Conservation (phyloP, 2,329 filamentous ascomycete genomes). For the Cyanodermella asteris region DNA sequence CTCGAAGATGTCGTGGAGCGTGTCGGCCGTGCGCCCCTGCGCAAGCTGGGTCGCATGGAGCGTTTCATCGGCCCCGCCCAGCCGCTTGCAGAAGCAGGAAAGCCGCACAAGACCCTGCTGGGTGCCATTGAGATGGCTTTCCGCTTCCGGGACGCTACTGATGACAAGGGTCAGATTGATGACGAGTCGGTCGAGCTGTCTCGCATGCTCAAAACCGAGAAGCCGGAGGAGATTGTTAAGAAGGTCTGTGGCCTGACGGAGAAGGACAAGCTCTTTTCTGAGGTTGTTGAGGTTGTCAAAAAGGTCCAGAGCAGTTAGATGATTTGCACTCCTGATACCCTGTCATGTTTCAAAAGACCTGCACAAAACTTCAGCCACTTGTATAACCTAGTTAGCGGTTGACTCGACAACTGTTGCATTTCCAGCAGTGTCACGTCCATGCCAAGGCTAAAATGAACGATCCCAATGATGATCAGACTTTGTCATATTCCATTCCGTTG, state of each 20-base stretch:
- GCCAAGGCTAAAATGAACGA: no score
- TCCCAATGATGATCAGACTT: no score
- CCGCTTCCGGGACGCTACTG: conserved; percentile 87
- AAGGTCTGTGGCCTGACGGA: conserved; percentile 65
- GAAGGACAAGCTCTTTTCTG: conserved; percentile 53
- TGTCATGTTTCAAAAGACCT: no score
- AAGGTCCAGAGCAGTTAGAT: conserved; percentile 46
- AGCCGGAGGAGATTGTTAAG: conserved; percentile 51
- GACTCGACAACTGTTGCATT: no score
- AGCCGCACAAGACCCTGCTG: conserved; percentile 51
- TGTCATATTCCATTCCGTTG: no score
- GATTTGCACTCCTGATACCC: no score
- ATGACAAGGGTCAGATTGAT: no score
- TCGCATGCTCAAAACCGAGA: conserved; percentile 57
- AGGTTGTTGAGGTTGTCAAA: conserved; percentile 56
- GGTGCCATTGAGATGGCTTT: conserved; percentile 78
- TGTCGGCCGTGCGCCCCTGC: conserved; percentile 80
- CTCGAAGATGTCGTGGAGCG: conserved; percentile 85
- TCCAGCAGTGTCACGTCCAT: no score
- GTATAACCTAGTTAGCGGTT: no score
- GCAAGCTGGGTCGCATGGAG: conserved; percentile 87
- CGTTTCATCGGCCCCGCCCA: conserved; percentile 84
- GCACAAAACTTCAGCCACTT: no score
- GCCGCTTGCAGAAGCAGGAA: conserved; percentile 62
- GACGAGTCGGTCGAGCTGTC: conserved; percentile 74